Evolutionary conservation across 2,329 filamentous ascomycete species (phyloP).

Genomic region (Pseudogymnoascus sp.): DNA sequence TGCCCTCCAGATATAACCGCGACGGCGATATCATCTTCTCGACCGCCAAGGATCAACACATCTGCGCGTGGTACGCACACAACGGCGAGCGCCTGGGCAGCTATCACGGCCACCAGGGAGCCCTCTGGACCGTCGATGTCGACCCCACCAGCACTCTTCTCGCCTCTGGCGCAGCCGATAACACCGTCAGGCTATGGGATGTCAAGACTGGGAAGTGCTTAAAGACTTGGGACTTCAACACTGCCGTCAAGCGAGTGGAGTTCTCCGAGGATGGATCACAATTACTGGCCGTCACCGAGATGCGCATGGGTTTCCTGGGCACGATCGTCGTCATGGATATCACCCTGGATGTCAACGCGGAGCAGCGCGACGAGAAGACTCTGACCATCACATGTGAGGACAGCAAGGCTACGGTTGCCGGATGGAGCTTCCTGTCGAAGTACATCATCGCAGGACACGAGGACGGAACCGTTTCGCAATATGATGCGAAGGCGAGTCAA

Average conservation of each 20-base stretch:
- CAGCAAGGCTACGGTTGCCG: conserved; percentile 94
- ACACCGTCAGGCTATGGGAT: conserved; percentile 96
- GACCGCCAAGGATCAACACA: conserved; percentile 89
- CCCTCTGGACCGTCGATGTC: conserved; percentile 97
- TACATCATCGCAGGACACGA: conserved; percentile 98
- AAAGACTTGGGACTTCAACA: conserved; percentile 97
- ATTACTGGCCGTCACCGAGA: conserved; percentile 91
- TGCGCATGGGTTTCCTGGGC: conserved; percentile 92
- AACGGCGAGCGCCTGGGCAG: conserved; percentile 97
- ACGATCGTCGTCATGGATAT: conserved; percentile 92
- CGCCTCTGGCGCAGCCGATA: conserved; percentile 93
- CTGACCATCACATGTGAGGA: conserved; percentile 89
- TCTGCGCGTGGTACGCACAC: conserved; percentile 94
- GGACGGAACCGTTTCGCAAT: conserved; percentile 85
- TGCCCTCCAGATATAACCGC: conserved; percentile 62
- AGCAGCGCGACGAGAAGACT: conserved; percentile 75
- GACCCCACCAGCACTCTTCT: conserved; percentile 87
- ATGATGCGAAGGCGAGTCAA: conserved; percentile 70
- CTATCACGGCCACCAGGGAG: conserved; percentile 94
- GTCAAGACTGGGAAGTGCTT: conserved; percentile 85
- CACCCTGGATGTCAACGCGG: conserved; percentile 70
- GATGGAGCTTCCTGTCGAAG: conserved; percentile 88
- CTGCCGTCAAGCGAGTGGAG: conserved; percentile 94
- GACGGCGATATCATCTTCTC: conserved; percentile 98
- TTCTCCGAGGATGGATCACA: conserved; percentile 90